phyloP scores from a whole-genome alignment of 179 eudicot species.

The Silene coronaria region DNA sequence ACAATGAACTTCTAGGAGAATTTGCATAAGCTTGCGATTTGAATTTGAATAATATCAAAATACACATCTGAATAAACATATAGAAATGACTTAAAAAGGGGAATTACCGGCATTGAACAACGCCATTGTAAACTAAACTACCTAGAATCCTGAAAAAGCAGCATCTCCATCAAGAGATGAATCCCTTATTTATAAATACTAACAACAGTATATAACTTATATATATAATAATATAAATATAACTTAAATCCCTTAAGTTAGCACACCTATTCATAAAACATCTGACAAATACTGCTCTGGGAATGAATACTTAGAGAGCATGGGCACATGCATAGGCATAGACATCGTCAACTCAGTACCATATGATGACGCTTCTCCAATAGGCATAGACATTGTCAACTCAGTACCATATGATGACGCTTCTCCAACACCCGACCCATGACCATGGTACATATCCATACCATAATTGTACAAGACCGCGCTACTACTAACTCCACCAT shows the following conservation, averaged over 20 bases:
- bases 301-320: slow-evolving; percentile 4
- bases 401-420: slow-evolving; percentile 9
- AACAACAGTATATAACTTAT: no score
- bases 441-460: slow-evolving; percentile 17
- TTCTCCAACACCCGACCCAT: slow-evolving; percentile 5
- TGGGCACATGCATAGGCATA: slow-evolving; percentile 11
- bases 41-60: no score
- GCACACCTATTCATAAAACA: slow-evolving; percentile 7
- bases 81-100: no score
- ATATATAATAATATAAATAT: no score
- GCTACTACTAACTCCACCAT: background rate
- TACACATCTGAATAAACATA: no score
- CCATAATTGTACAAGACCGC: slow-evolving; percentile 13
- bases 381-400: slow-evolving; percentile 8
- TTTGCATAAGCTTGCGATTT: no score
- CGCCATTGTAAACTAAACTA: no score
- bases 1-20: no score
- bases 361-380: background rate
- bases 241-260: background rate
- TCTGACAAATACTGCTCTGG: background rate
- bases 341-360: background rate
- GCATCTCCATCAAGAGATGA: background rate
- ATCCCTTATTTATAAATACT: slow-evolving; percentile 8
- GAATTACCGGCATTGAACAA: no score
- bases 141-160: background rate